Base-by-base conservation (phyloP, 2,329 filamentous ascomycete genomes). In the Phyllosticta capitalensis region DNA sequence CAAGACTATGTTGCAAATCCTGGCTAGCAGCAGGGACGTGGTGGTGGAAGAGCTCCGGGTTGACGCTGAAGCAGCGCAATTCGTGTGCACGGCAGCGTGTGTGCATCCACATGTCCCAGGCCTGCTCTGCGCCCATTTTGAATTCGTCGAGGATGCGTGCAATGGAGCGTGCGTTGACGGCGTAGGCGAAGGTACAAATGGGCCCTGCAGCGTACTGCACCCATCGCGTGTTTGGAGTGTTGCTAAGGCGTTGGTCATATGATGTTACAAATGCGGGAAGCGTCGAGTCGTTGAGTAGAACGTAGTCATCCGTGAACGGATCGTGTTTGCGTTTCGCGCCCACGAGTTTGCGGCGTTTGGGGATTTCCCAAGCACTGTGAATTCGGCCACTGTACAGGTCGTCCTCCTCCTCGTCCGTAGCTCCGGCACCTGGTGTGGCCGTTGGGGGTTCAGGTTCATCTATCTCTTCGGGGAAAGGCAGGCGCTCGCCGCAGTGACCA, bases 11-110 rank as follows among this genome's bases (percentile, higher is more conserved):
- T 20, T 26, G 52, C 53, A 59, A 12, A n/a, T 45, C n/a, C 6
- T 50, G 33, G 49, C n/a, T 28, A 7, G 60, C 62, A 5, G 58
- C 60, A 5, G 54, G 52, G 10, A 60, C 28, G 33, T 63, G 61
- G 52, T 63, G 62, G 30, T 63, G 62, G 55, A 63, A 63, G 33
- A 63, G 54, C 33, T 63, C 62, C 21, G 62, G 60, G 55, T 63
- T 63, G 19, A 61, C 60, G 22, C 52, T 58, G 30, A 60, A 52
- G 51, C 61, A 63, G 45, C 54, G 53, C 28, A 63, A 51, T n/a
- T 56, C 52, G 24, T 38, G 33, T 20, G 26, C 50, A 28, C 61
- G 59, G 58, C 62, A 63, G 19, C 58, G 51, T 2, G 54, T 62
- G 54, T 63, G 62, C 33, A 63, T 33, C 60, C 60, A 63, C 38